A percentile compares a stretch with the other conserved stretches of the same genome.
Conservation (phyloP, 2,329 filamentous ascomycete species). For the Diaporthe sp. region DNA sequence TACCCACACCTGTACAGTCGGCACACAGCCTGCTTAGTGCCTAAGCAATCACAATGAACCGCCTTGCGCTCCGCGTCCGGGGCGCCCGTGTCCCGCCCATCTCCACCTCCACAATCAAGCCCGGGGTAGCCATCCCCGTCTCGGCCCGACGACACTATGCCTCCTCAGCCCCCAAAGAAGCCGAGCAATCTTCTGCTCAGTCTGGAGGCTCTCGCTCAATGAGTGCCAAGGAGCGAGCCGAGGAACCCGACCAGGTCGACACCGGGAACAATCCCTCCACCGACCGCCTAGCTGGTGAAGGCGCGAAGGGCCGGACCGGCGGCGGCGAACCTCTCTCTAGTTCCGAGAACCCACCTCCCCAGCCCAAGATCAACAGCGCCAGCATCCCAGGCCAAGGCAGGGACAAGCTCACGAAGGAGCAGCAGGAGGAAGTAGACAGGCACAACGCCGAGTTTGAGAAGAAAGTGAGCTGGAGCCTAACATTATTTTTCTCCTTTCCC, state of each 20-base stretch:
- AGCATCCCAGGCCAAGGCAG: conserved; percentile 54
- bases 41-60: conserved; percentile 37
- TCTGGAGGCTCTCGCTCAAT: conserved; percentile 55
- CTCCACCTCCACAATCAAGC: neutral
- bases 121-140: conserved; percentile 6
- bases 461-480: conserved; percentile 45
- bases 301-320: conserved; percentile 55
- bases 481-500: no score
- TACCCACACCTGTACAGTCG: neutral
- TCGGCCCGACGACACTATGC: conserved; percentile 31
- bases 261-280: conserved; percentile 50
- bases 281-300: conserved; percentile 39
- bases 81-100: conserved; percentile 23
- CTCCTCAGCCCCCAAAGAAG: conserved; percentile 45
- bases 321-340: conserved; percentile 55
- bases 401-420: conserved; percentile 61
- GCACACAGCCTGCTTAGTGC: conserved; percentile 12
- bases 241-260: conserved; percentile 37
- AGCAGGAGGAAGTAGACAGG: conserved; percentile 69
- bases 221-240: conserved; percentile 47
- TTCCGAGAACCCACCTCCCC: conserved; percentile 53
- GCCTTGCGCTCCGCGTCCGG: conserved; percentile 36
- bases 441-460: conserved; percentile 72
- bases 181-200: conserved; percentile 47
- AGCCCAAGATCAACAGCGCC: conserved; percentile 67